Evolutionary conservation across 176 grass and related monocot species (phyloP).

Genomic region (Musa troglodytarum): DNA sequence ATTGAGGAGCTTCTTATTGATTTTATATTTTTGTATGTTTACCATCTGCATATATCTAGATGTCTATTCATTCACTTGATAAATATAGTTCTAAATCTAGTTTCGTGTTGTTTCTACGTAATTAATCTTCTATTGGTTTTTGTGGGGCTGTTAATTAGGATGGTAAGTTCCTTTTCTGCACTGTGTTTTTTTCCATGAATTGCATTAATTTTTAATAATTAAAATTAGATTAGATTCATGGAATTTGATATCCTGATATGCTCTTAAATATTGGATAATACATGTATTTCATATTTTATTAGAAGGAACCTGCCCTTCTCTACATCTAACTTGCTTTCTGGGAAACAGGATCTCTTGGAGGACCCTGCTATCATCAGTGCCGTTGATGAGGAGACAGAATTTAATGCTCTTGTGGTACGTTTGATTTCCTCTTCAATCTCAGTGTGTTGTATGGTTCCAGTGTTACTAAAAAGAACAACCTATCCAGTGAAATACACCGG

Average conservation of each 20-base stretch:
- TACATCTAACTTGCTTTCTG: neutral
- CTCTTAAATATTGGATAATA: neutral
- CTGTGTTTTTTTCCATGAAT: neutral
- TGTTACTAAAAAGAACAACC: too few relatives aligned
- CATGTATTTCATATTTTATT: neutral
- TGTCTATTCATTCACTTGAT: neutral
- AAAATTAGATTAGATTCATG: neutral
- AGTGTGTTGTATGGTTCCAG: too few relatives aligned
- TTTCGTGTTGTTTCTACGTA: neutral
- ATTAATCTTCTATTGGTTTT: neutral
- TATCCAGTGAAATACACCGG: too few relatives aligned
- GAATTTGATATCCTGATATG: neutral
- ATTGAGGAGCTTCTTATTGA: neutral
- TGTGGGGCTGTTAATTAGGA: neutral
- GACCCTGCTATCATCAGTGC: slow-evolving; percentile 49
- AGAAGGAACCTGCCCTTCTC: neutral
- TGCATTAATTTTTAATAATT: neutral
- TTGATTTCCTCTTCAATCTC: too few relatives aligned
- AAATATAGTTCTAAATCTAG: neutral
- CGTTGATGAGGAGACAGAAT: slow-evolving; percentile 77
- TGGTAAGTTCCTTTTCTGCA: too few relatives aligned
- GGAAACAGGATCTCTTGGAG: slow-evolving; percentile 70
- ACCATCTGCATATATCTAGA: neutral
- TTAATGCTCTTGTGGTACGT: slow-evolving; percentile 79
- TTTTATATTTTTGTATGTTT: neutral